Evolutionary conservation across 1,139 yeast genomes (phyloP).

Genomic region (Citeromyces hawaiiensis): DNA sequence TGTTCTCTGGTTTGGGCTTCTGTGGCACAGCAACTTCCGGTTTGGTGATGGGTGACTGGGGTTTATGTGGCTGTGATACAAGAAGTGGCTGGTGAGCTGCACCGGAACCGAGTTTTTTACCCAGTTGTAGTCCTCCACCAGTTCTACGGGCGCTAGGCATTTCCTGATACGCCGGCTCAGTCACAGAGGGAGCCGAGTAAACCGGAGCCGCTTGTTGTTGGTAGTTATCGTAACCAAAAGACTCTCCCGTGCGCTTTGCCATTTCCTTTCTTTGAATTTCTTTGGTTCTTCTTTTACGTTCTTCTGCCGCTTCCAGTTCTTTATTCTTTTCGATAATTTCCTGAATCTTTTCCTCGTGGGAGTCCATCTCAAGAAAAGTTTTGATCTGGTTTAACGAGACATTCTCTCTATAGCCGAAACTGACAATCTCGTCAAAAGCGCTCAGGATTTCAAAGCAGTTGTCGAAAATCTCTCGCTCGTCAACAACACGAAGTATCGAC

Average conservation of each 20-base stretch:
- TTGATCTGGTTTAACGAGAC: conserved; percentile 71
- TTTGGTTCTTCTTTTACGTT: conserved; percentile 90
- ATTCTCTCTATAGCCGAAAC: conserved; percentile 84
- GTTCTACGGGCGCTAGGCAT: conserved; percentile 17
- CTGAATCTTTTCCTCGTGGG: conserved; percentile 96
- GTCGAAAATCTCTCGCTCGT: conserved; percentile 74
- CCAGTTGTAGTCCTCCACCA: conserved; percentile 74
- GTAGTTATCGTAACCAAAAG: conserved; percentile 7
- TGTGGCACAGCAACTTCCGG: conserved; percentile 10
- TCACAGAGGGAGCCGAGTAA: conserved; percentile 10
- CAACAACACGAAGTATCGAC: conserved; percentile 57
- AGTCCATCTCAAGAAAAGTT: conserved; percentile 92
- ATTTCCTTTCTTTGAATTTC: conserved; percentile 86
- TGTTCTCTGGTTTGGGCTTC: conserved; percentile 32
- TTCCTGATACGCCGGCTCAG: conserved; percentile 7
- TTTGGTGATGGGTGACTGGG: conserved; percentile 8
- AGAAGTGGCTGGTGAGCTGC: conserved; percentile 12
- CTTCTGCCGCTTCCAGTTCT: conserved; percentile 94
- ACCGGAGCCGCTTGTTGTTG: conserved; percentile 10
- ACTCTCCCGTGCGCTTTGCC: conserved; percentile 41
- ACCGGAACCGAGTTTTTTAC: conserved; percentile 35
- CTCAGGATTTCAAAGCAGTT: conserved; percentile 80
- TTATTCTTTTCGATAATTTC: conserved; percentile 95
- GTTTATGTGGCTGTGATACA: conserved; percentile 11
- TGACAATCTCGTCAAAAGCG: conserved; percentile 90